A percentile compares a stretch with the other conserved stretches of the same genome.
phyloP scores from a whole-genome alignment of 805 yeast genomes.

The Candida arabinofermentans region DNA sequence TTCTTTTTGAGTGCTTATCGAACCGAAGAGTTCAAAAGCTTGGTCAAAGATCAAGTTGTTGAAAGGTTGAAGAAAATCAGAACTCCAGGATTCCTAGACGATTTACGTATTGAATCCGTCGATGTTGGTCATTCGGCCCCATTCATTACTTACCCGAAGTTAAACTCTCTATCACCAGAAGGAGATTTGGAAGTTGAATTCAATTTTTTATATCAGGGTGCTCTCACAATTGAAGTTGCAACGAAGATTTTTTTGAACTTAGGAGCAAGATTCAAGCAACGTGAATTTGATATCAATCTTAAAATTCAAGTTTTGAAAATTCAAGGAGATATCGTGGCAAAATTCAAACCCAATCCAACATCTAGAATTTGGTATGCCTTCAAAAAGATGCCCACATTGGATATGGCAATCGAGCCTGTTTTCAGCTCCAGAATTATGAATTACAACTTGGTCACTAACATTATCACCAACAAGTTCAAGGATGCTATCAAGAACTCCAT shows the following conservation, averaged over 20 bases:
- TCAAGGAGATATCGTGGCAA: constrained; percentile 67
- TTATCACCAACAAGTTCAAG: constrained; percentile 70
- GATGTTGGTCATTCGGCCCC: constrained; percentile 83
- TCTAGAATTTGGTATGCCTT: constrained; percentile 89
- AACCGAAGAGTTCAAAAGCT: constrained; percentile 61
- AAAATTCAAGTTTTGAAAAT: constrained; percentile 64
- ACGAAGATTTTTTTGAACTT: constrained; percentile 75
- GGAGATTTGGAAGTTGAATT: constrained; percentile 66
- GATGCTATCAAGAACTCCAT: constrained; percentile 77
- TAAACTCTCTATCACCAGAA: constrained; percentile 69
- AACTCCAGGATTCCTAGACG: constrained; percentile 84
- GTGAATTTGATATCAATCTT: constrained; percentile 70
- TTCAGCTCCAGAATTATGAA: constrained; percentile 80
- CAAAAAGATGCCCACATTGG: constrained; percentile 70
- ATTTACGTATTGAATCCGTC: constrained; percentile 67
- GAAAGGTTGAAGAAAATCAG: constrained; percentile 75
- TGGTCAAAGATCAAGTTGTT: constrained; percentile 54
- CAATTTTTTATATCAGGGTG: constrained; percentile 69
- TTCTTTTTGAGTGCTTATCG: constrained; percentile 71
- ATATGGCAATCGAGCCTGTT: constrained; percentile 81
- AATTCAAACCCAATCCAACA: constrained; percentile 87
- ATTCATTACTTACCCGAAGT: constrained; percentile 63
- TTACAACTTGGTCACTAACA: constrained; percentile 73
- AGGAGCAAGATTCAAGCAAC: constrained; percentile 67
- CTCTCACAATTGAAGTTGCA: constrained; percentile 68